Percentiles rank a stretch among this genome's conserved stretches.
These are phyloP conservation scores for Macrolepiota dolichaula DNA, from an alignment of 768 basidiomycete species.

Conservation along the genomic window DNA sequence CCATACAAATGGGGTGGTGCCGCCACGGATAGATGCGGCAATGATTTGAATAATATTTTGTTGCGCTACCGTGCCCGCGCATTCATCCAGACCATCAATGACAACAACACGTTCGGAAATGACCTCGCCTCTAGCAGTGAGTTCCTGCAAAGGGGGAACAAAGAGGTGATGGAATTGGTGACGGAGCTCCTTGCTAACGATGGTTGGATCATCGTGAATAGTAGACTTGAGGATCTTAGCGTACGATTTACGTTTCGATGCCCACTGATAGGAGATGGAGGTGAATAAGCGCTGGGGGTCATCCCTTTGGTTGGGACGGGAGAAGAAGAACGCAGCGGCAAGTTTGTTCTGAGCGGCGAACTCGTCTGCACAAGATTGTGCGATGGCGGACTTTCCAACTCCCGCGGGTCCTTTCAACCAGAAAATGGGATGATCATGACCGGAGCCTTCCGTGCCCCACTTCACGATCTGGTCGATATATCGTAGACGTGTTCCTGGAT, in stretches of 20 bases:
- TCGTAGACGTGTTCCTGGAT: too few species aligned
- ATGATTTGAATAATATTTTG: neutral
- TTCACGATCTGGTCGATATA: too few species aligned
- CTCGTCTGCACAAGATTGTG: too few species aligned
- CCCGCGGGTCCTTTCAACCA: too few species aligned
- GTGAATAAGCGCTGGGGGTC: neutral
- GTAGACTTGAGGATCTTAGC: neutral
- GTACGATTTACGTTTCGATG: neutral
- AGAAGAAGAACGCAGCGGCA: conserved; percentile 9
- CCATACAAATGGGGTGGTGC: neutral
- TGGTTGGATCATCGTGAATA: too few species aligned
- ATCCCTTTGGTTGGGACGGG: neutral
- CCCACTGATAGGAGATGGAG: neutral
- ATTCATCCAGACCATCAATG: conserved; percentile 10
- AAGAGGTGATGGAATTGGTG: conserved; percentile 2
- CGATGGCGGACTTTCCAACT: too few species aligned
- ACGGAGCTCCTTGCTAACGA: neutral
- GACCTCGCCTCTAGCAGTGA: neutral
- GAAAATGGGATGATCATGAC: too few species aligned
- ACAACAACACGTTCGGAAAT: neutral
- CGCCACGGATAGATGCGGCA: neutral
- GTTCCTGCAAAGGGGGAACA: neutral
- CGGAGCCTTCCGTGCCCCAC: too few species aligned
- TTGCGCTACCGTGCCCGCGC: neutral
- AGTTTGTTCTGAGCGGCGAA: too few species aligned